These are phyloP conservation scores for Peniophora sp. DNA, from an alignment of 1,284 basidiomycete species.

Conservation along the genomic window DNA sequence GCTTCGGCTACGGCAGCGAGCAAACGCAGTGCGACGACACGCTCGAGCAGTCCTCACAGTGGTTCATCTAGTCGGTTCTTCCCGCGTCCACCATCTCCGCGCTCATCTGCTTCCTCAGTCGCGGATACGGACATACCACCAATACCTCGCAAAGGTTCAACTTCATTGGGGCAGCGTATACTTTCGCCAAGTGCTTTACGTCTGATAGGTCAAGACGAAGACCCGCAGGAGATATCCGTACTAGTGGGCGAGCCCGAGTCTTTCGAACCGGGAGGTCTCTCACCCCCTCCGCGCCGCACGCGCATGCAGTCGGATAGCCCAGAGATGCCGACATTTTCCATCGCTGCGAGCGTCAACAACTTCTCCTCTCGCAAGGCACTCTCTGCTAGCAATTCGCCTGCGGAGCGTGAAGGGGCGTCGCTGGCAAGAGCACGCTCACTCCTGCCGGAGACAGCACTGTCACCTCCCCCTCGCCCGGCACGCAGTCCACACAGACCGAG, in stretches of 20 bases:
- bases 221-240: not conserved
- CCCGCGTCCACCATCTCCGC: constrained; percentile 34
- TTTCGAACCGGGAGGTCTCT: constrained; percentile 15
- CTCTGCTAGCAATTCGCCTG: not conserved
- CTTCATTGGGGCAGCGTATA: constrained; percentile 28
- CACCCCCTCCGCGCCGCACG: constrained; percentile 1
- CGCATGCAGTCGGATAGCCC: constrained; percentile 8
- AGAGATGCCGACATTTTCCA: constrained; percentile 22
- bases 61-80: constrained; percentile 38
- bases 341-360: constrained; percentile 21
- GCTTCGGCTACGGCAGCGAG: not conserved
- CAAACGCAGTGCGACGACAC: not conserved
- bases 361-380: constrained; percentile 14
- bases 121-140: constrained; percentile 22
- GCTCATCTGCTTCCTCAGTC: constrained; percentile 52
- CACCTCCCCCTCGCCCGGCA: constrained; percentile 14
- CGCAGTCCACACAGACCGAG: constrained; percentile 11
- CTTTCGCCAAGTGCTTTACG: constrained; percentile 38
- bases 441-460: not conserved
- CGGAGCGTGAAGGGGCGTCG: not conserved
- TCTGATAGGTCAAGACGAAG: constrained; percentile 14
- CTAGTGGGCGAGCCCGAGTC: not conserved
- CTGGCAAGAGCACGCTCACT: too few relatives aligned
- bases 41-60: constrained; percentile 10
- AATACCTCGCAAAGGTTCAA: constrained; percentile 17